Base-by-base conservation (phyloP, 2,329 filamentous ascomycete genomes). In the Pyrenochaeta sp. region DNA sequence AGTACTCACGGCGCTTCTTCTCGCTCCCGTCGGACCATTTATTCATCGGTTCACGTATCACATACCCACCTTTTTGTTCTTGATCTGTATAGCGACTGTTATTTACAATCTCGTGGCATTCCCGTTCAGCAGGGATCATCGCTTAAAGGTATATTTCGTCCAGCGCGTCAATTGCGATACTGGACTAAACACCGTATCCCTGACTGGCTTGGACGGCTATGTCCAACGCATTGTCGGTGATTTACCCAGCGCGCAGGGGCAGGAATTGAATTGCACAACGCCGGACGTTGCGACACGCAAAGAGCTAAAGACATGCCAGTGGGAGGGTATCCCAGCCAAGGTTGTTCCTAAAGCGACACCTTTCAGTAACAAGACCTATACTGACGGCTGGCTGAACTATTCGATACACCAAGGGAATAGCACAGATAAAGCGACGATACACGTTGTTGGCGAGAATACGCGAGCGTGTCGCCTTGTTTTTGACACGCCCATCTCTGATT, bases 81-180 rank as follows among this genome's bases (percentile, higher is more conserved):
- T 89, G 12, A 80, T 97, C 8, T 91, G 93, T 60, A 71, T 87
- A 25, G 91, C 84, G 30, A 96, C 92, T 1, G 79, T 96, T 28
- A 85, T 93, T 54, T 98, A 97, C 81, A 96, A 96, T 72, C 85
- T 97, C 4, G 79, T 86, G 2, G 91, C 91, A 1, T 97, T 97
- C 76, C 95, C 95, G 0, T 98, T 98, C 78, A 95, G 92, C 0
- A 80, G 86, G 24, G 84, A 88, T 58, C 91, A 89, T 73, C 86
- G 92, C 37, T 87, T 96, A 76, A 98, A 98, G 77, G 84, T 94
- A 47, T 96, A 89, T 77, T 97, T 98, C 76, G 82, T 91, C 49
- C 93, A 99, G 74, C 86, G 86, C 9, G 82, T 97, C 47, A 86
- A 97, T 65, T 84, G 97, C 9, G 90, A 83, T 64, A 86, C 84